These are phyloP conservation scores for Fusarium udum DNA, from an alignment of 2,329 filamentous ascomycete genomes.

Conservation along the genomic window DNA sequence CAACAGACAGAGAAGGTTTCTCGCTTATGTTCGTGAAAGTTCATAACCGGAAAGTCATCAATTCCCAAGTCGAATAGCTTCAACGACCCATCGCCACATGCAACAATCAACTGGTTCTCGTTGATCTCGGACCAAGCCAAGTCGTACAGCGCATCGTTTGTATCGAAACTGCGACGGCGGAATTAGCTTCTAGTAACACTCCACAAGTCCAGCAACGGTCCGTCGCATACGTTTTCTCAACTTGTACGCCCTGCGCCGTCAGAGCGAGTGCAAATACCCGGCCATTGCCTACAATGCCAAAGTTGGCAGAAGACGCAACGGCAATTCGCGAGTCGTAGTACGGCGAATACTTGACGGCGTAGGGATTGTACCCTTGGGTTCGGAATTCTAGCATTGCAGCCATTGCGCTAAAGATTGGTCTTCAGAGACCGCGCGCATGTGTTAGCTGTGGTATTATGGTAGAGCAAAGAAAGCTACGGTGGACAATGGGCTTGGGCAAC, in stretches of 20 bases:
- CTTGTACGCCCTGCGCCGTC: conserved; percentile 82
- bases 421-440: conserved; percentile 32
- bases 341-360: conserved; percentile 97
- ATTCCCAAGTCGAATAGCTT: conserved; percentile 91
- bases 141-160: conserved; percentile 96
- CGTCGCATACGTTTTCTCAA: conserved; percentile 78
- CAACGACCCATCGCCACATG: conserved; percentile 91
- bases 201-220: neutral
- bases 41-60: conserved; percentile 85
- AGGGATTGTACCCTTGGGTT: conserved; percentile 93
- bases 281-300: conserved; percentile 96
- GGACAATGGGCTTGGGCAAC: conserved; percentile 5
- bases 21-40: conserved; percentile 91
- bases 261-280: conserved; percentile 85
- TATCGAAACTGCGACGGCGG: conserved; percentile 76
- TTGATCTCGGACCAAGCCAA: conserved; percentile 95
- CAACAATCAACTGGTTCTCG: conserved; percentile 90
- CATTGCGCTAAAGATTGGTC: conserved; percentile 44
- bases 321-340: conserved; percentile 97
- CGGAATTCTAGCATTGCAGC: conserved; percentile 90
- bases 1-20: conserved; percentile 94
- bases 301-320: conserved; percentile 91
- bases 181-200: neutral
- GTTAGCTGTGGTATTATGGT: conserved; percentile 20
- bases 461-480: conserved; percentile 9